Evolutionary conservation across 2,329 filamentous ascomycete genomes (phyloP), one percentile per base, ranked within the genome.

Genomic region (Beauveria sp.): DNA sequence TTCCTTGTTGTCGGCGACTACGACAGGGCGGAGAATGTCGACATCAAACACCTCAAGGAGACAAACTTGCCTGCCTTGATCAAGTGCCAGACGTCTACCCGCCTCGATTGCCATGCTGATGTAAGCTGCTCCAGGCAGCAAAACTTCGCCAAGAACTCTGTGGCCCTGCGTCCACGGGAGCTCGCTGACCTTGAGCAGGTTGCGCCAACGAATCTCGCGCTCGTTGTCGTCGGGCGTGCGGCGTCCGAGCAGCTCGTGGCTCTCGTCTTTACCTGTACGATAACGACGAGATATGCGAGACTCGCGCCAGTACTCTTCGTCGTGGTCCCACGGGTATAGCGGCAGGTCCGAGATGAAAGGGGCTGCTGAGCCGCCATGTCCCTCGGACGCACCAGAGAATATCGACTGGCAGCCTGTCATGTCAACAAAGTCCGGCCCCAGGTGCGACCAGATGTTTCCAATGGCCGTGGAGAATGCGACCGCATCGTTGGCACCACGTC

Each of bases 91-190:
- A 26, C 67, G 64, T 3, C 63, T 62, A 1, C 67, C 70, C 1
- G 78, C 79, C 60, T 81, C 79, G 0, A 77, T 67, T 0, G 74
- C 76, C 67, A 79, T 76, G 9, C 71, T 68, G 1, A 79, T 58
- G 65, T 79, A 81, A 0, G 71, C 78, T 0, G 78, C 73, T 1
- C 67, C 75, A 0, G 80, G 80, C 53, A 80, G 79, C 6, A 82
- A 68, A 10, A 73, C 68, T 38, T 77, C 67, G 22, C 77, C 81
- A 63, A 85, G 81, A 65, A 86, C 77, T 60, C 72, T 72, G 71
- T 86, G 84, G 65, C 84, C 79, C 38, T 79, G 74, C 10, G 84
- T 72, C 74, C 85, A 87, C 3, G 85, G 79, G 0, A 80, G 67
- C 63, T 82, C 78, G 24, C 77, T 74, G 2, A 77, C 63, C 7